Conservation (phyloP, 202 grass and related monocot genomes). For the Sporobolus alterniflorus region DNA sequence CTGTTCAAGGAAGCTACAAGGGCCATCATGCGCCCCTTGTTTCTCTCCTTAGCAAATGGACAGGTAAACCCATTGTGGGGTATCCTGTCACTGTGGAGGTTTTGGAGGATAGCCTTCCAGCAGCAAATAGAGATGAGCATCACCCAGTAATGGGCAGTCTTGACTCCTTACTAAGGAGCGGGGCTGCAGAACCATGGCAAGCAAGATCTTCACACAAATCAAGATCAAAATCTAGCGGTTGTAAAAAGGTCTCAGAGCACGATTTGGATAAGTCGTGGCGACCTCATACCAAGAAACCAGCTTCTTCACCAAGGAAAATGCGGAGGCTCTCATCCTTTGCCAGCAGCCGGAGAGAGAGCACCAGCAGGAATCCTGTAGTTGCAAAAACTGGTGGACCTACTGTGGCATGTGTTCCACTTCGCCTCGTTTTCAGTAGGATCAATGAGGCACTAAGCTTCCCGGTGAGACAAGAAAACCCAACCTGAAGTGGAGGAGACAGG, state of each 20-base stretch:
- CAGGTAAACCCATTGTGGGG: slow-evolving; percentile 83
- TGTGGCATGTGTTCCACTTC: slow-evolving; percentile 80
- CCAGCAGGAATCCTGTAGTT: slow-evolving; percentile 61
- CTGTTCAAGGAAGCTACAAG: slow-evolving; percentile 72
- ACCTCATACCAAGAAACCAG: slow-evolving; percentile 71
- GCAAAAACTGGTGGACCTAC: slow-evolving; percentile 61
- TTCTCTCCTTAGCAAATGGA: slow-evolving; percentile 94
- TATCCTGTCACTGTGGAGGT: slow-evolving; percentile 70
- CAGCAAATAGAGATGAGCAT: slow-evolving; percentile 43
- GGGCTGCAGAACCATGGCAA: slow-evolving; percentile 48
- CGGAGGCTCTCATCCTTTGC: slow-evolving; percentile 92
- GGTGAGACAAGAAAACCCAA: slow-evolving; percentile 60
- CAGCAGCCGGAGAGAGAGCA: slow-evolving; percentile 50
- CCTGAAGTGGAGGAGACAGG: slow-evolving; percentile 23
- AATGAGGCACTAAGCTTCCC: slow-evolving; percentile 85
- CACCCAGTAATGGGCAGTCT: slow-evolving; percentile 47
- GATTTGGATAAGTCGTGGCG: slow-evolving; percentile 61
- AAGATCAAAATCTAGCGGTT: slow-evolving; percentile 33
- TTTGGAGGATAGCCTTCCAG: slow-evolving; percentile 59
- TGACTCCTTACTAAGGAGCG: slow-evolving; percentile 53
- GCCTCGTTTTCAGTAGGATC: slow-evolving; percentile 98
- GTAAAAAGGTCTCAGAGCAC: slow-evolving; percentile 39
- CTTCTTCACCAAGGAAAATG: slow-evolving; percentile 87
- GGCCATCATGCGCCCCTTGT: slow-evolving; percentile 75
- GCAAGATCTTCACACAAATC: slow-evolving; percentile 55